Base-by-base conservation (phyloP, 83 land plant genomes). In the Picea abies region DNA sequence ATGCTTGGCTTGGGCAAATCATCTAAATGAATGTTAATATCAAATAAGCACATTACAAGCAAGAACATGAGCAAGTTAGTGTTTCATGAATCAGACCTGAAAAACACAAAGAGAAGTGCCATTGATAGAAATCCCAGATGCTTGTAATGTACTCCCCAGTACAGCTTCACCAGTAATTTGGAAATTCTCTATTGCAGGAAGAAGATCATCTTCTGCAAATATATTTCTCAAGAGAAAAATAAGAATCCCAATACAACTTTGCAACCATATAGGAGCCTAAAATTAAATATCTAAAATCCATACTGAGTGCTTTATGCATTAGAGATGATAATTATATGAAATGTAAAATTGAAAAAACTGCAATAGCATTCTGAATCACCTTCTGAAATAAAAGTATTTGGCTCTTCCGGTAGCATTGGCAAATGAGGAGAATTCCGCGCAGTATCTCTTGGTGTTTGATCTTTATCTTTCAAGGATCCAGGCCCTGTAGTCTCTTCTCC, bases 71-170 rank as follows among this genome's bases (percentile, higher is more conserved):
- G 16, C 10, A 37, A 61, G 15, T 19, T 75, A 35, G 68, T 16
- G 76, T 61, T 29, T 62, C 23, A 61, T 37, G 10, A 69, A 15
- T 64, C 4, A 35, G 41, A 96, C 99, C 96, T 95, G 96, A 87
- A 95, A 96, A 60, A 92, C 91, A 78, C 99, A 96, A 75, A 92
- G 88, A 23, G 98, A 85, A 1, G 99, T 96, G 84, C 98, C 99
- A 88, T 96, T 95, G 60, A 93, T 92, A 22, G 98, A 92, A 81
- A 87, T 91, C 25, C 99, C 99, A 85, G 92, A 90, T 26, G 95
- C 99, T 81, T 90, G 91, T 17, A 96, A 88, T 79, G 91, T 89
- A 23, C 84, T 84, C 80, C 99, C 95, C 12, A 95, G 93, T 71
- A 85, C 86, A 65, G 99, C 95, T 82, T 96, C 98, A 49, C 99